A percentile compares a stretch with the other conserved stretches of the same genome.
Evolutionary conservation across 169 alveolate species (phyloP).

Genomic region (Plasmodium vivax): DNA sequence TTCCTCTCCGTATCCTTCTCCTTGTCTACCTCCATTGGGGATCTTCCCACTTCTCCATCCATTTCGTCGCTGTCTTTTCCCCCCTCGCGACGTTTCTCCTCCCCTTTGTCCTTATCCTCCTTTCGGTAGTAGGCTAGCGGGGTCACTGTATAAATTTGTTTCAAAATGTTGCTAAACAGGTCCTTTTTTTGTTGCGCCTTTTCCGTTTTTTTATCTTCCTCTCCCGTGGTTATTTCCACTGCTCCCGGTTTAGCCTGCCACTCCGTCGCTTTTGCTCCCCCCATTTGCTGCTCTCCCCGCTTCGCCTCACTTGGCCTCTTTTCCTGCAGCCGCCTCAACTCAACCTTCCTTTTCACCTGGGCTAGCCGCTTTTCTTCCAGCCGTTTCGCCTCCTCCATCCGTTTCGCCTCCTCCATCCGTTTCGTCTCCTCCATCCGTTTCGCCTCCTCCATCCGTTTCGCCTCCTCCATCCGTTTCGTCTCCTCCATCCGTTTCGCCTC

Average conservation of each 20-base stretch:
- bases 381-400: not conserved
- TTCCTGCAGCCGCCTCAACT: conserved; percentile 15
- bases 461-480: not conserved
- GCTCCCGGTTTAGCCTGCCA: not conserved
- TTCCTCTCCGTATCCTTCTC: not conserved
- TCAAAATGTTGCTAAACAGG: conserved; percentile 17
- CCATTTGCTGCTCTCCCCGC: not conserved
- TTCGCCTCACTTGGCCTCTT: not conserved
- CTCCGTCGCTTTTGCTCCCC: not conserved
- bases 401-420: not conserved
- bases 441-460: not conserved
- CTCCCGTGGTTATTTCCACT: not conserved
- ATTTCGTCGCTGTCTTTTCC: conserved; percentile 15
- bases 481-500: not conserved
- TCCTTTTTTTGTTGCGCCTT: not conserved
- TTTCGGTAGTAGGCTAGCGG: conserved; percentile 13
- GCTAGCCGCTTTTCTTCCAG: conserved; percentile 7
- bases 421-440: not conserved
- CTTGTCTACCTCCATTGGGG: not conserved
- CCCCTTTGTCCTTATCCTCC: not conserved
- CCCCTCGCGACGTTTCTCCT: not conserved
- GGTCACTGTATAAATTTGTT: conserved; percentile 24
- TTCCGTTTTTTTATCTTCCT: conserved; percentile 12
- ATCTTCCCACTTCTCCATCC: not conserved
- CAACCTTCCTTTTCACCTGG: conserved; percentile 19